Percentiles rank a stretch among this genome's conserved stretches.
These are phyloP conservation scores for Leishmania mexicana DNA, from an alignment of 208 protist species.

Conservation along the genomic window DNA sequence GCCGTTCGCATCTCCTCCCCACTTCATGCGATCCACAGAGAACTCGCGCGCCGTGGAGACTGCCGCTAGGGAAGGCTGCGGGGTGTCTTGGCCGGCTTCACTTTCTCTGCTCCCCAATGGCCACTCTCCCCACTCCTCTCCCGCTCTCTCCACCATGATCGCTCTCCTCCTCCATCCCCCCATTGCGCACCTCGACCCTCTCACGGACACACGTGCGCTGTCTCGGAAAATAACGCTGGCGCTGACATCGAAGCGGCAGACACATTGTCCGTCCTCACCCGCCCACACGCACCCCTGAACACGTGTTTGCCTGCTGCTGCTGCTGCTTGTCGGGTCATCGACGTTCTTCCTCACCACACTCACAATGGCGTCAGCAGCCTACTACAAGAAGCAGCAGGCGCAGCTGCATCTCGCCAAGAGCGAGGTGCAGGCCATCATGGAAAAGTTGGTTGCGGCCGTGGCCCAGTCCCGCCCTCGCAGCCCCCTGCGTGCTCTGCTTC, in stretches of 20 bases:
- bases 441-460: conserved; percentile 38
- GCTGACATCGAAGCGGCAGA: not conserved
- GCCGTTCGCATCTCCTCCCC: not conserved
- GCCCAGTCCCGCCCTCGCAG: conserved; percentile 26
- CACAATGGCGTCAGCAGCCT: conserved; percentile 33
- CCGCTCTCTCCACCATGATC: not conserved
- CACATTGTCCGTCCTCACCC: not conserved
- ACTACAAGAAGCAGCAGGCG: conserved; percentile 45
- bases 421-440: conserved; percentile 40
- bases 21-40: not conserved
- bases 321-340: not conserved
- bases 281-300: not conserved
- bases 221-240: not conserved
- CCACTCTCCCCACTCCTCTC: not conserved
- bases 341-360: not conserved
- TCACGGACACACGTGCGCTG: not conserved
- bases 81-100: not conserved
- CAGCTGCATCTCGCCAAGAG: conserved; percentile 31
- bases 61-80: not conserved
- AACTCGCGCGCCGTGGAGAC: not conserved
- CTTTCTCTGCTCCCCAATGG: not conserved
- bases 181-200: too few species aligned
- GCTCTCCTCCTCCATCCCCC: too few species aligned
- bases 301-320: not conserved
- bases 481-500: conserved; percentile 36